Evolutionary conservation across 164 flowering plant genomes (phyloP), one percentile per base, ranked within the genome.

Genomic region (Liquidambar formosana): DNA sequence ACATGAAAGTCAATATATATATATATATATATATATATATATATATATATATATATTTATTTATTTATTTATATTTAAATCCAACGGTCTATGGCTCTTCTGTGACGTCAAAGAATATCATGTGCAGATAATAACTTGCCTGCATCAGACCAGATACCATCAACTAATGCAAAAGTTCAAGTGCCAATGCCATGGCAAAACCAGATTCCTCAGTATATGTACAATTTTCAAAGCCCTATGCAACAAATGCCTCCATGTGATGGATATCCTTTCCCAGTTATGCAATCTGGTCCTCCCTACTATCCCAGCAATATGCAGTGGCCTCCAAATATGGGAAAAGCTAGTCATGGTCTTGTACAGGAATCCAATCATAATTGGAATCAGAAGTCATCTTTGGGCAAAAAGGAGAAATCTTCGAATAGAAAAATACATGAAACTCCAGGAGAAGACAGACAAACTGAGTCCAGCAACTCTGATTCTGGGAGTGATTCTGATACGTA

Each of bases 171-270:
- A 47, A 84, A 84, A 51, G 63, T 67, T 53, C 87, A 79, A 67
- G 44, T 71, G 66, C 78, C 82, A 23, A 73, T 84, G 81, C 76
- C 85, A 51, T 88, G 89, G 92, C 78, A 81, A 19, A 76, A 83
- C 68, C 89, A 80, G 57, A 70, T 73, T 72, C 89, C 90, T 70
- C 88, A 63, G 46, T 86, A 75, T 68, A 77, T 84, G 85, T 77
- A 87, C 75, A 84, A 81, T 63, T 79, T 70, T 68, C 92, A 77
- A 57, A 63, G 68, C 28, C 78, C 81, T 1, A 47, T 54, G 27
- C 80, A 70, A 57, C 86, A 77, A 54, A 62, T 78, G 73, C 78
- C 77, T 43, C 87, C 84, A 46, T 85, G 79, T 76, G 89, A 73
- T 68, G 88, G 87, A 23, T 83, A 83, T 69, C 73, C 75, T 22